Evolutionary conservation across 169 alveolate genomes (phyloP).

Genomic region (Plasmodium gonderi): DNA sequence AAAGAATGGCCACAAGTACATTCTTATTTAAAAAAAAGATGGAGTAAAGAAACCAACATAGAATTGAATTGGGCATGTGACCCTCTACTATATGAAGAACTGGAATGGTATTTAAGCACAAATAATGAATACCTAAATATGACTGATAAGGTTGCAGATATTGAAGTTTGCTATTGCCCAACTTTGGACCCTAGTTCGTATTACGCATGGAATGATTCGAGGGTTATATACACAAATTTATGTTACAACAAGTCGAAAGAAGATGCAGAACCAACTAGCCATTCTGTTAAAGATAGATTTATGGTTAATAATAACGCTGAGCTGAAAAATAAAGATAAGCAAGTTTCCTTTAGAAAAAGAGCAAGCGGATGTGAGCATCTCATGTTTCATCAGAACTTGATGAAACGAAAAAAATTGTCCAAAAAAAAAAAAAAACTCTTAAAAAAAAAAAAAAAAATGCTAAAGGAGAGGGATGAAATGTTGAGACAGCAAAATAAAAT

Average conservation of each 20-base stretch:
- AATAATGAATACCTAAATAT: conserved; percentile 76
- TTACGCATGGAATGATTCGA: conserved; percentile 83
- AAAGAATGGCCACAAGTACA: conserved; percentile 80
- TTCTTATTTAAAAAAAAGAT: conserved; percentile 64
- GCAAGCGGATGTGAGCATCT: conserved; percentile 77
- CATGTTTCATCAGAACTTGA: conserved; percentile 69
- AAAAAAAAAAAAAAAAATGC: conserved; percentile 38
- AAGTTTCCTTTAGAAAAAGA: conserved; percentile 58
- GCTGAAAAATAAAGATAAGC: conserved; percentile 40
- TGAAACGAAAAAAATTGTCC: conserved; percentile 48
- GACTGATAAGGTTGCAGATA: conserved; percentile 78
- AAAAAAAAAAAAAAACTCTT: conserved; percentile 41
- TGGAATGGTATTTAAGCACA: conserved; percentile 78
- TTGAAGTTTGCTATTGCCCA: conserved; percentile 80
- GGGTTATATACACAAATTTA: conserved; percentile 75
- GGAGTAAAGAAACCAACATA: conserved; percentile 77
- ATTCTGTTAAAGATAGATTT: background rate
- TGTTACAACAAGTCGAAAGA: conserved; percentile 66
- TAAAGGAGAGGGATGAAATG: conserved; percentile 18
- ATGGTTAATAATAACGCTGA: conserved; percentile 4
- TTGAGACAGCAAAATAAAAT: background rate
- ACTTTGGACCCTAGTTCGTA: conserved; percentile 76
- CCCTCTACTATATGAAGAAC: conserved; percentile 77
- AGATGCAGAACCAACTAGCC: conserved; percentile 15
- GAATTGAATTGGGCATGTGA: conserved; percentile 82